Percentiles rank a stretch among this genome's conserved stretches.
These are phyloP conservation scores for Taphrina sp. DNA, from an alignment of 1,139 yeast species.

Conservation along the genomic window DNA sequence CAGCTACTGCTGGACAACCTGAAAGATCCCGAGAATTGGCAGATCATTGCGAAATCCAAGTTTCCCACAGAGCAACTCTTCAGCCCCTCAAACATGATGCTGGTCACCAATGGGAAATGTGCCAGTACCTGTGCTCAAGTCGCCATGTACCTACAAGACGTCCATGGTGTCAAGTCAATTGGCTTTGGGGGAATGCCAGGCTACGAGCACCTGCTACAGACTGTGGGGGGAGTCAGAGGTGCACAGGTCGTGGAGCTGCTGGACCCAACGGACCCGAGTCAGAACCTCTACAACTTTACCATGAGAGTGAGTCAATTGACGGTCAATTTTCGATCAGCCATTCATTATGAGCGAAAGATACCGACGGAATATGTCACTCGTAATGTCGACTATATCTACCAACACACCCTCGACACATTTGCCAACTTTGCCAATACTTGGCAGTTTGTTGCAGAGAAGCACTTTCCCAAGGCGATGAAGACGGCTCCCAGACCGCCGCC, in stretches of 20 bases:
- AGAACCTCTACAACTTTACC: constrained; percentile 17
- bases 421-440: constrained; percentile 11
- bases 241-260: constrained; percentile 21
- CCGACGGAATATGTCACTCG: constrained; percentile 19
- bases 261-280: background rate
- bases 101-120: constrained; percentile 15
- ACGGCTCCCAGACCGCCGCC: background rate
- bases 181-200: constrained; percentile 18
- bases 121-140: constrained; percentile 18
- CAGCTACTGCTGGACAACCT: constrained; percentile 14
- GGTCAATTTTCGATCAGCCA: constrained; percentile 14
- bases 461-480: constrained; percentile 9
- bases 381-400: constrained; percentile 11
- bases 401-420: constrained; percentile 15
- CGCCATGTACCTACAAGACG: constrained; percentile 14
- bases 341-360: constrained; percentile 1
- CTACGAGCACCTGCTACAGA: constrained; percentile 1
- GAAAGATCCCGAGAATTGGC: constrained; percentile 4
- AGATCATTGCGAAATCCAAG: constrained; percentile 5
- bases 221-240: constrained; percentile 18
- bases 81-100: constrained; percentile 3
- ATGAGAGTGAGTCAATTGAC: constrained; percentile 20
- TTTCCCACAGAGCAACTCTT: constrained; percentile 10
- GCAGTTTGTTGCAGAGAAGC: constrained; percentile 1
- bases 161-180: constrained; percentile 12